A percentile compares a stretch with the other conserved stretches of the same genome.
Conservation (phyloP, 371 early-diverging fungal species). For the Zychaea mexicana region DNA sequence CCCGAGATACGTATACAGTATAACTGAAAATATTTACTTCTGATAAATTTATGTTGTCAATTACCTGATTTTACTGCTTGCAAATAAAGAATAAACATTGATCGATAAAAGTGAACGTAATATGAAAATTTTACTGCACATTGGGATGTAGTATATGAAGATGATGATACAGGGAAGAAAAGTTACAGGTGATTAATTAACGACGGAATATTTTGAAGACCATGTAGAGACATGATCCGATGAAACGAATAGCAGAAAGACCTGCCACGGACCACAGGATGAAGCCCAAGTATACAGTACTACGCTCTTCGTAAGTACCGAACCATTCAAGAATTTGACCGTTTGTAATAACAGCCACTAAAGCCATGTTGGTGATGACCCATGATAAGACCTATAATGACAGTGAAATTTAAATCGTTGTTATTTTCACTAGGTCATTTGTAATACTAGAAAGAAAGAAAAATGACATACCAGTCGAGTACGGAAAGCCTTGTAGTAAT, state of each 20-base stretch:
- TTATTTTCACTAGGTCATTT: too few relatives aligned
- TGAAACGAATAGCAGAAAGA: constrained; percentile 78
- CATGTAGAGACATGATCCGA: constrained; percentile 79
- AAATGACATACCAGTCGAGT: constrained; percentile 52
- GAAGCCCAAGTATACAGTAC: constrained; percentile 78
- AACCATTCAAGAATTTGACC: constrained; percentile 33
- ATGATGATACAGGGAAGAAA: constrained; percentile 4
- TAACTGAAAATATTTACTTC: too few relatives aligned
- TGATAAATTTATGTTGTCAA: too few relatives aligned
- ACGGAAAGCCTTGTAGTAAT: constrained; percentile 87
- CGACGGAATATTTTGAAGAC: constrained; percentile 49
- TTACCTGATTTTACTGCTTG: too few relatives aligned
- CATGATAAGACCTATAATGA: constrained; percentile 56
- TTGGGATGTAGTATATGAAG: too few relatives aligned
- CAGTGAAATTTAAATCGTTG: constrained; percentile 40
- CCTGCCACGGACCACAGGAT: constrained; percentile 90
- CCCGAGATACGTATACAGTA: too few relatives aligned
- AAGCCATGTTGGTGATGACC: constrained; percentile 82
- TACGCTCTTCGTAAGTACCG: constrained; percentile 38
- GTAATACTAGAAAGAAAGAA: too few relatives aligned
- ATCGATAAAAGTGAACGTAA: too few relatives aligned
- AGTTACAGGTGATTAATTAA: constrained; percentile 23
- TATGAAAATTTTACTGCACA: too few relatives aligned
- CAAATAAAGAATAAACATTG: too few relatives aligned
- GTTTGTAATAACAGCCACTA: constrained; percentile 65